Conservation (phyloP, 805 yeast genomes). For the Metschnikowia gelsemii region DNA sequence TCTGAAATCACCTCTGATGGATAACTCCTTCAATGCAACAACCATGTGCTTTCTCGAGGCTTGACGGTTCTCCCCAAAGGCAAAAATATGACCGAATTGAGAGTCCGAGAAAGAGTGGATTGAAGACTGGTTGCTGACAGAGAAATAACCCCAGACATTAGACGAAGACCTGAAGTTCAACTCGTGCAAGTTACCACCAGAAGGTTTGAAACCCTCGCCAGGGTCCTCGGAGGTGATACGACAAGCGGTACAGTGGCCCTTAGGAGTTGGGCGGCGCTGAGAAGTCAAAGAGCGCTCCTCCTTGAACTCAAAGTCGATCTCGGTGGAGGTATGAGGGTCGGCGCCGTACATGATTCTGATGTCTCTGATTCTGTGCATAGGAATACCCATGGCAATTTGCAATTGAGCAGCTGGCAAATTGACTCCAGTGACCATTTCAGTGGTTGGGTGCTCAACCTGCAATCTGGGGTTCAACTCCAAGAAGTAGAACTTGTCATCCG, state of each 20-base stretch:
- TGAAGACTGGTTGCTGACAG: conserved; percentile 93
- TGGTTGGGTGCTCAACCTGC: conserved; percentile 99
- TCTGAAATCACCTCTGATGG: conserved; percentile 97
- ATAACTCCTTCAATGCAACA: conserved; percentile 93
- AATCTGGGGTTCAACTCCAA: conserved; percentile 96
- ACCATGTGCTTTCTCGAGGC: conserved; percentile 99
- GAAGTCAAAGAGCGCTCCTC: conserved; percentile 66
- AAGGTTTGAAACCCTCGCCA: conserved; percentile 98
- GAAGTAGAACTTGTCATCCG: conserved; percentile 93
- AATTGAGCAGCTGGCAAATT: conserved; percentile 98
- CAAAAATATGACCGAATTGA: conserved; percentile 98
- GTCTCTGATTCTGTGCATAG: conserved; percentile 91
- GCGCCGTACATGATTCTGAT: conserved; percentile 92
- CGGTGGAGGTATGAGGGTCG: conserved; percentile 89
- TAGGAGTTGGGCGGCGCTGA: conserved; percentile 92
- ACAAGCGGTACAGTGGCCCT: conserved; percentile 98
- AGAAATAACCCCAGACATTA: conserved; percentile 99
- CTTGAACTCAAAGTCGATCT: conserved; percentile 86
- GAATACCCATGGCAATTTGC: conserved; percentile 99
- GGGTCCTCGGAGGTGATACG: conserved; percentile 99
- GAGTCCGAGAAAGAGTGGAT: conserved; percentile 98
- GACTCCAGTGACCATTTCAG: conserved; percentile 99
- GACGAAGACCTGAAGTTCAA: conserved; percentile 95
- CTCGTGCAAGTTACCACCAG: conserved; percentile 95
- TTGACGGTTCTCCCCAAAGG: conserved; percentile 97